Conservation (phyloP, 805 yeast genomes). For the Saccharomycopsis sp. region DNA sequence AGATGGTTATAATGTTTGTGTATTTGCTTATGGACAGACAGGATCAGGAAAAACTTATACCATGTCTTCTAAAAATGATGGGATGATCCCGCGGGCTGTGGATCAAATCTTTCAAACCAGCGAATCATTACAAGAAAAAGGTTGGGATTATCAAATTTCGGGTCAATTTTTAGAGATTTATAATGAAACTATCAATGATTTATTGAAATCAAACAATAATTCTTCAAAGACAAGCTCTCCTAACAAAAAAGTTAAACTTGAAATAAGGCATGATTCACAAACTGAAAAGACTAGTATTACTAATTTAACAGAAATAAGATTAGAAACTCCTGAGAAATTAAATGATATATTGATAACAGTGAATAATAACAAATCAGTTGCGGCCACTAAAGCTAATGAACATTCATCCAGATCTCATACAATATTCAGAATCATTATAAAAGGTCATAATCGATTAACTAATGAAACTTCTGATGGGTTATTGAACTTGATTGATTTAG, state of each 20-base stretch:
- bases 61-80: conserved; percentile 63
- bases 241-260: conserved; percentile 34
- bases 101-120: conserved; percentile 56
- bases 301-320: conserved; percentile 40
- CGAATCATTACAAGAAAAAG: conserved; percentile 34
- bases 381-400: conserved; percentile 71
- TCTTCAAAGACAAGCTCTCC: conserved; percentile 18
- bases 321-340: conserved; percentile 42
- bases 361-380: conserved; percentile 56
- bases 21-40: conserved; percentile 96
- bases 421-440: conserved; percentile 54
- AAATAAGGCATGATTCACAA: conserved; percentile 58
- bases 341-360: conserved; percentile 43
- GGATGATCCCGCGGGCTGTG: conserved; percentile 75
- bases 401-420: conserved; percentile 89
- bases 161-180: conserved; percentile 87
- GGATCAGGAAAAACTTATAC: conserved; percentile 93
- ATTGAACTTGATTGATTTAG: conserved; percentile 78
- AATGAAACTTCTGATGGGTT: conserved; percentile 44
- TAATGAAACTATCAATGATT: conserved; percentile 71
- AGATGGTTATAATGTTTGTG: conserved; percentile 87
- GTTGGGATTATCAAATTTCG: conserved; percentile 50
- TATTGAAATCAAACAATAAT: conserved; percentile 28
- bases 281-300: conserved; percentile 47
- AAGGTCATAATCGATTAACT: conserved; percentile 42